Evolutionary conservation across 176 grass and related monocot species (phyloP), one percentile per base, ranked within the genome.

Genomic region (Oryza nivara): DNA sequence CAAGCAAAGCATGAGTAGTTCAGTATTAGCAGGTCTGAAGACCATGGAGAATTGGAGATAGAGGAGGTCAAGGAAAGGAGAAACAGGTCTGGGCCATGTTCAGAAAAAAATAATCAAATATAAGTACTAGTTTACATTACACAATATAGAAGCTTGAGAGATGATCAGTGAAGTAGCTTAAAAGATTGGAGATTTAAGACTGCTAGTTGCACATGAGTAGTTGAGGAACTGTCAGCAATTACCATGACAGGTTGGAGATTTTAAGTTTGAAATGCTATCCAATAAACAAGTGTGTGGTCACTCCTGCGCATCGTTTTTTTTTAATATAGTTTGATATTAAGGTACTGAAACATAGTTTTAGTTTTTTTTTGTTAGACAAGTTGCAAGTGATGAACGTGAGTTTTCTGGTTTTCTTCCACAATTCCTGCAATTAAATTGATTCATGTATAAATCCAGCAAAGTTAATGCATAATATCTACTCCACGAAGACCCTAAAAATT

Each of bases 101-200:
- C 38, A 4, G 8, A 1, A 52, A 52, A 63, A 40, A 41, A 41
- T 40, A 17, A 44, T 44, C 43, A 44, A 44, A 43, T 43, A 43
- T 23, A 58, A 79, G 14, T 66, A 43, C 58, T 11, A 67, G 65
- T 49, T 40, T 40, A 70, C 54, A 44, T 80, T 70, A n/a, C 63
- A 17, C 23, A 68, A 67, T 17, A 58, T 17, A 58, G 77, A 69
- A 76, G 78, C 19, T 58, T 58, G 17, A 20, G 22, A 63, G 58
- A 63, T 63, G 58, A 23, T 63, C 20, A 63, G 3, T 63, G 58
- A 22, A 60, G 85, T 76, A 82, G 79, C 66, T 70, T 82, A 41
- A 83, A 88, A 72, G 43, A 83, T 15, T 72, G 73, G 74, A 28
- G 58, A 60, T 36, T 19, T 26, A 2, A 51, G 4, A 15, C 65